Percentiles rank a stretch among this genome's conserved stretches.
phyloP scores from a whole-genome alignment of 2,329 filamentous ascomycete genomes.

The Chrysosporium queenslandicum region DNA sequence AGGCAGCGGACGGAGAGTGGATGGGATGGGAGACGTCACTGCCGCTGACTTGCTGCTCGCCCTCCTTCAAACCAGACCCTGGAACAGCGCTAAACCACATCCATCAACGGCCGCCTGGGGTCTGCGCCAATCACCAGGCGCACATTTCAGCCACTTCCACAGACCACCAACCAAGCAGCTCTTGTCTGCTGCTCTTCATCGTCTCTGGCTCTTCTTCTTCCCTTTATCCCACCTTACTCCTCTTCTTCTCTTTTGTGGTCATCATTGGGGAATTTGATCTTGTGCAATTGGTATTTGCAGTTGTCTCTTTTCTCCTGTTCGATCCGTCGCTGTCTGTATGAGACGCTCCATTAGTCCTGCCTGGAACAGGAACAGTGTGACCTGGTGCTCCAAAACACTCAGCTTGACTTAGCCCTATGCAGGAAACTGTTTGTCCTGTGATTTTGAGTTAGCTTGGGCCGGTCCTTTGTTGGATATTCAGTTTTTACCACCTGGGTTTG shows the following conservation, averaged over 20 bases:
- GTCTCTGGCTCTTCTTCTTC: background rate
- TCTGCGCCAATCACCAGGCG: background rate
- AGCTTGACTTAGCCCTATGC: background rate
- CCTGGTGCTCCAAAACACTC: background rate
- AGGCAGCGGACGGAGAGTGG: too few species aligned
- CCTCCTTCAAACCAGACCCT: slow-evolving; percentile 4
- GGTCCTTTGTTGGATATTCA: background rate
- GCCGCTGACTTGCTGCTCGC: slow-evolving; percentile 6
- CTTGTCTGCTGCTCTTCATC: background rate
- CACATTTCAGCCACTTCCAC: slow-evolving; percentile 6
- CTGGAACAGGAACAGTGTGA: background rate
- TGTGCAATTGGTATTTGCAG: background rate
- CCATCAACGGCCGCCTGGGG: background rate
- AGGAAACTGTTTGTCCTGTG: background rate
- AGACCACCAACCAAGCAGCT: background rate
- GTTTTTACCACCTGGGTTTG: background rate
- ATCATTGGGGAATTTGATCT: background rate
- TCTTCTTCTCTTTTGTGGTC: background rate
- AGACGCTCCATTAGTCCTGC: too few species aligned
- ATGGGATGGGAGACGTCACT: background rate
- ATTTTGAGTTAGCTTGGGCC: background rate
- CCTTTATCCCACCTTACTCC: background rate
- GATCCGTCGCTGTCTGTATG: background rate
- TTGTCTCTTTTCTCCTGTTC: background rate
- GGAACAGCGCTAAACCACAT: slow-evolving; percentile 1